These are phyloP conservation scores for Podosphaera aphanis DNA, from an alignment of 2,329 filamentous ascomycete genomes.

Conservation along the genomic window DNA sequence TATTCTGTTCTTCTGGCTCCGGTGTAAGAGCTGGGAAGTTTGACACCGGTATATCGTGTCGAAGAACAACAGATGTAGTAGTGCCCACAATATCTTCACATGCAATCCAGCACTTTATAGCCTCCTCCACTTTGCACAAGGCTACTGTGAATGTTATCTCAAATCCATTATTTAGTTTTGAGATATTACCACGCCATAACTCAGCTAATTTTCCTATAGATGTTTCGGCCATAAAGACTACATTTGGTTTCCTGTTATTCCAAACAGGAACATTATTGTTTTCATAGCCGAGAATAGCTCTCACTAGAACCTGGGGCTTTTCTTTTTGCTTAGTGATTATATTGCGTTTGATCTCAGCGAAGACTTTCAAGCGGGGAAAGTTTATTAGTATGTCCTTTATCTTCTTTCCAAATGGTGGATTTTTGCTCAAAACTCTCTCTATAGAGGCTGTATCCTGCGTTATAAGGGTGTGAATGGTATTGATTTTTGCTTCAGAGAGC, in stretches of 20 bases:
- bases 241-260: conserved; percentile 36
- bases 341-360: conserved; percentile 16
- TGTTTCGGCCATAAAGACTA: conserved; percentile 53
- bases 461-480: conserved; percentile 46
- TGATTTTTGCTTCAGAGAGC: conserved; percentile 46
- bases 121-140: conserved; percentile 28
- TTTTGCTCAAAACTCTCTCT: conserved; percentile 52
- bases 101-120: conserved; percentile 45
- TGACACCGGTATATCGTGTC: conserved; percentile 15
- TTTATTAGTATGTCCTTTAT: conserved; percentile 37
- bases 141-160: conserved; percentile 35
- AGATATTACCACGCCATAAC: conserved; percentile 40
- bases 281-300: conserved; percentile 43
- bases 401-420: conserved; percentile 61
- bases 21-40: conserved; percentile 13
- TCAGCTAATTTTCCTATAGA: conserved; percentile 45
- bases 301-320: conserved; percentile 34
- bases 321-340: conserved; percentile 16
- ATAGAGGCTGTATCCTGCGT: conserved; percentile 44
- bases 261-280: conserved; percentile 45
- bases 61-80: conserved; percentile 8
- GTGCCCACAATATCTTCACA: conserved; percentile 67
- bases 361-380: conserved; percentile 39
- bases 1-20: background rate
- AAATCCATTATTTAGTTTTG: conserved; percentile 33